Base-by-base conservation (phyloP, 805 yeast genomes). In the Metschnikowia shivogae region DNA sequence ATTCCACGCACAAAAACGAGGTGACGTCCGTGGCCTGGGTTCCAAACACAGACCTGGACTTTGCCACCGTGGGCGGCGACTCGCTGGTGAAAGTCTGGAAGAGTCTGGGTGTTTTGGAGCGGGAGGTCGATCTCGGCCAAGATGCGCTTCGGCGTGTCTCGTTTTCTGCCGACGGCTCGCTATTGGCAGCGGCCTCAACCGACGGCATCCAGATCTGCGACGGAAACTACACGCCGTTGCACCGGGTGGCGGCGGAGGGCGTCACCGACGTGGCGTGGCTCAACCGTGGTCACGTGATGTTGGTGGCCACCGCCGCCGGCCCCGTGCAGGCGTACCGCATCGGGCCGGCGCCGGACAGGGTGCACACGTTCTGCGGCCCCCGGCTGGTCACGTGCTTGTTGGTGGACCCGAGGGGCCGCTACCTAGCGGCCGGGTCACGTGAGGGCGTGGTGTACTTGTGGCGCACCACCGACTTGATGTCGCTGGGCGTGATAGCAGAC, bases 361-460 rank as follows among this genome's bases (percentile, higher is more conserved):
- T 17, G 6, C 49, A 58, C 27, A 49, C 59, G 34, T 52, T 71
- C n/a, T 47, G 50, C 29, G 68, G 72, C 17, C 86, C 82, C 53
- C 73, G 82, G 1, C 63, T 81, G 1, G 71, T 77, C 3, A 71
- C 77, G 3, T 55, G 74, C 27, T 46, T 80, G 11, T 62, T 63
- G 13, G 60, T 79, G 42, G 85, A 80, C 53, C 82, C 83, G 3
- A 56, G 68, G 40, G 88, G 84, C 0, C 53, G 62, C 19, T 74
- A 60, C 51, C 45, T 83, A 9, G 72, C 75, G 2, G 73, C 73
- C 1, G 88, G 86, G 0, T 68, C 82, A 14, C 73, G 72, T 44
- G 86, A 80, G 48, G 85, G 85, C 22, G 68, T 75, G 14, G 70
- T 78, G 6, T 69, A 80, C 14, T 33, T 78, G 9, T 80, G 83